Base-by-base conservation (phyloP, 2,329 filamentous ascomycete genomes). In the Xylaria sp. region DNA sequence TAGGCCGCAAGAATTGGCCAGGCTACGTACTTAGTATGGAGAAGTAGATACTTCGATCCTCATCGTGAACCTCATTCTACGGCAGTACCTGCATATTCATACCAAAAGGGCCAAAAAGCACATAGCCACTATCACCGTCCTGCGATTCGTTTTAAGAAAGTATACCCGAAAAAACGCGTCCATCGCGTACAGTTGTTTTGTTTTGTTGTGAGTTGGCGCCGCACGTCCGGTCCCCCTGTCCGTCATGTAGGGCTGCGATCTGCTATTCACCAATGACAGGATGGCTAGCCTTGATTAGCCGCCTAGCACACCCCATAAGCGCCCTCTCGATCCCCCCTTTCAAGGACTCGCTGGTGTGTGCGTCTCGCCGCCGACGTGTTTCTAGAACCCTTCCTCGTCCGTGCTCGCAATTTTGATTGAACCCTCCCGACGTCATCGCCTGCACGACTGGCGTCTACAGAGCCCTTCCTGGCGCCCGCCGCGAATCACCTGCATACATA, bases 341-440 rank as follows among this genome's bases (percentile, higher is more conserved):
- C 21, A 39, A 67, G 42, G 34, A 45, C 51, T 24, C 27, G 19
- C 27, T n/a, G 51, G 12, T 8, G 3, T 61, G 64, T 74, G n/a
- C n/a, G 68, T 61, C 64, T 71, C 68, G 62, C 61, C 61, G 65
- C 64, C 55, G 61, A 69, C 63, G 45, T 67, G 56, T 59, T 76
- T 75, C 73, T 72, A 75, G 73, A 76, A 74, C 51, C 50, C 60
- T 72, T 74, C 71, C 63, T 68, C 69, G 47, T 65, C 62, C 65
- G 69, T 62, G 59, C 64, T 65, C 55, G 50, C 47, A 50, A 50
- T 27, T 27, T 27, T 27, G 24, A 27, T 42, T 53, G 27, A 53
- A 21, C 58, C 70, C 48, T 68, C 50, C 30, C 67, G 68, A 65
- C 69, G 62, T 72, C 67, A 70, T 66, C n/a, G 27, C 65, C 65